phyloP scores from a whole-genome alignment of 306 rosid species.

The Chamaecrista fasciculata region DNA sequence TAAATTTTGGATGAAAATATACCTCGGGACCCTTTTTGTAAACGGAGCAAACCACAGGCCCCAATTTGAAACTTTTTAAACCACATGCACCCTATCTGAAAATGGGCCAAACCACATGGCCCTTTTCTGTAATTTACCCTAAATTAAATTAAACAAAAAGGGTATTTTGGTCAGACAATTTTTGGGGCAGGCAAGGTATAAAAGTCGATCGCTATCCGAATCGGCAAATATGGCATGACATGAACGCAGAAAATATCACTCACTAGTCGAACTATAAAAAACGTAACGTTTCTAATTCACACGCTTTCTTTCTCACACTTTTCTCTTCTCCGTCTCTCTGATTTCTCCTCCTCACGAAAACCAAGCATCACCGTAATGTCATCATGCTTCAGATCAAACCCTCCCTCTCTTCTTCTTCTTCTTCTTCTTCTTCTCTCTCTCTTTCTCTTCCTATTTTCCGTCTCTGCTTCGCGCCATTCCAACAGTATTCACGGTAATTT shows the following conservation, averaged over 20 bases:
- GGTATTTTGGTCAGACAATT: slow-evolving; percentile 15
- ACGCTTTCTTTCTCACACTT: neutral
- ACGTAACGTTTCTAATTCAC: neutral
- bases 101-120: too few species aligned
- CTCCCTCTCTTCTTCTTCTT: slow-evolving; percentile 16
- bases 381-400: slow-evolving; percentile 19
- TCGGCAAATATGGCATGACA: neutral
- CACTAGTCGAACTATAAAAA: too few species aligned
- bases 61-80: too few species aligned
- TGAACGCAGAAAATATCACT: neutral
- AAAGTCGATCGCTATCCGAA: neutral
- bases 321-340: neutral
- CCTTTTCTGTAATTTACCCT: too few species aligned
- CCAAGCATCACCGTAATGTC: slow-evolving; percentile 35
- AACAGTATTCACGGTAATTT: slow-evolving; percentile 23
- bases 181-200: neutral
- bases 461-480: neutral
- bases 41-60: too few species aligned
- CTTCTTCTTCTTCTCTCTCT: slow-evolving; percentile 22
- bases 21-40: too few species aligned
- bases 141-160: neutral
- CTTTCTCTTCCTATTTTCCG: slow-evolving; percentile 20
- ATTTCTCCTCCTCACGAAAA: neutral
- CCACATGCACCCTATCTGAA: too few species aligned
- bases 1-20: too few species aligned